Evolutionary conservation across 2,329 filamentous ascomycete genomes (phyloP).

Genomic region (Chrysoporthe cubensis): DNA sequence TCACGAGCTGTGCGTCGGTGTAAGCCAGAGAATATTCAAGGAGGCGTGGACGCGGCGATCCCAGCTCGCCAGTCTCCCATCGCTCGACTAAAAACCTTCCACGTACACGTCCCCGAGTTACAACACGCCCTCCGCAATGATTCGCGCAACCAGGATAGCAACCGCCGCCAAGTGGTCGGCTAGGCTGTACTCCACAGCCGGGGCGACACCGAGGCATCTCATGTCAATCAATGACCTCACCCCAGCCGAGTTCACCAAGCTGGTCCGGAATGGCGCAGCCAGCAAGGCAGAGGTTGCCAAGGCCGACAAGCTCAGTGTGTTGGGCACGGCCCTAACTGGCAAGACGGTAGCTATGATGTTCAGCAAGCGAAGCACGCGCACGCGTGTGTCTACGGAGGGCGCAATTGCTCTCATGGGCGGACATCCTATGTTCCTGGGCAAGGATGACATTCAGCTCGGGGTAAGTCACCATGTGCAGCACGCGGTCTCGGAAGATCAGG

Average conservation of each 20-base stretch:
- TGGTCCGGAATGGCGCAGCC: conserved; percentile 80
- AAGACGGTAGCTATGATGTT: conserved; percentile 95
- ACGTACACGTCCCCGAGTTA: background rate
- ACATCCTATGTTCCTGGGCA: conserved; percentile 94
- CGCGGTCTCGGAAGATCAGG: background rate
- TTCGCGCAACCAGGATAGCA: conserved; percentile 33
- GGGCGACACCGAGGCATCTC: conserved; percentile 72
- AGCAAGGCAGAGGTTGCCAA: conserved; percentile 81
- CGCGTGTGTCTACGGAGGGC: conserved; percentile 89
- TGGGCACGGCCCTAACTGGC: conserved; percentile 68
- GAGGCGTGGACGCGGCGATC: background rate
- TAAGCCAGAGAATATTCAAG: background rate
- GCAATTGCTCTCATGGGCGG: conserved; percentile 88
- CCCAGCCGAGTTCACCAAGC: conserved; percentile 74
- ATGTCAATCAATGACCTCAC: conserved; percentile 89
- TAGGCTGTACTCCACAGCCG: conserved; percentile 47
- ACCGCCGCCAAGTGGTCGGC: conserved; percentile 41
- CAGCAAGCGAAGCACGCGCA: conserved; percentile 92
- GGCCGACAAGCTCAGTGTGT: conserved; percentile 59
- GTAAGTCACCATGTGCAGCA: conserved; percentile 51
- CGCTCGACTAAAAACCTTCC: background rate
- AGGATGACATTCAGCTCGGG: conserved; percentile 94
- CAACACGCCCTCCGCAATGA: conserved; percentile 19
- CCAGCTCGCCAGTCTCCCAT: background rate
- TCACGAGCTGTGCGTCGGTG: conserved; percentile 1